A percentile compares a stretch with the other conserved stretches of the same genome.
Conservation (phyloP, 2,329 filamentous ascomycete genomes). For the Lomentospora prolificans region DNA sequence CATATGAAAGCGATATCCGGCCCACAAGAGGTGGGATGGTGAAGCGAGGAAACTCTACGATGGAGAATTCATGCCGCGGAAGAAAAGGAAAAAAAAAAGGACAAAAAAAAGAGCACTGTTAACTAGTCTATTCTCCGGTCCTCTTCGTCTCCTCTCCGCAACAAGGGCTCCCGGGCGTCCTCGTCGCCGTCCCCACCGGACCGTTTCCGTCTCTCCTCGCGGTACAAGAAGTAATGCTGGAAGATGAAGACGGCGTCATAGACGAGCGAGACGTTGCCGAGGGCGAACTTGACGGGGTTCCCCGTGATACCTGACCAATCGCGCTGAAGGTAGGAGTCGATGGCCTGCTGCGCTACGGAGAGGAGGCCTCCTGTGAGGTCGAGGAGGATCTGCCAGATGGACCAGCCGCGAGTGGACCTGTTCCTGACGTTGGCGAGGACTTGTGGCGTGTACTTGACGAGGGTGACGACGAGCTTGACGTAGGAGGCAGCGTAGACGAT, state of each 20-base stretch:
- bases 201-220: slow-evolving; percentile 5
- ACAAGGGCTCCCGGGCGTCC: slow-evolving; percentile 15
- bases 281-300: slow-evolving; percentile 81
- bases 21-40: background rate
- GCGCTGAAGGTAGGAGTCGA: slow-evolving; percentile 74
- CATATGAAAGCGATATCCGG: no score
- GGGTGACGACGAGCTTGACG: slow-evolving; percentile 78
- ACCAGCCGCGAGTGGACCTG: slow-evolving; percentile 80
- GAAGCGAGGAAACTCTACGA: no score
- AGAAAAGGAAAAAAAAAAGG: background rate
- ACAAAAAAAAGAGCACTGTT: background rate
- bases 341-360: slow-evolving; percentile 68
- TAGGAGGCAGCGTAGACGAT: slow-evolving; percentile 65
- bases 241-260: slow-evolving; percentile 81
- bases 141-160: slow-evolving; percentile 19
- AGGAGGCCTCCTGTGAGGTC: slow-evolving; percentile 75
- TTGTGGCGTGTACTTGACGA: slow-evolving; percentile 91
- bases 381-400: slow-evolving; percentile 72
- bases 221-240: slow-evolving; percentile 81
- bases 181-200: slow-evolving; percentile 2
- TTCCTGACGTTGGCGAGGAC: slow-evolving; percentile 74
- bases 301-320: slow-evolving; percentile 89
- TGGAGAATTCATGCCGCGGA: no score
- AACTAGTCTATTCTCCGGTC: slow-evolving; percentile 13
- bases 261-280: slow-evolving; percentile 75